Percentiles rank a stretch among this genome's conserved stretches.
Conservation (phyloP, 306 rosid species). For the Cucurbita maxima region DNA sequence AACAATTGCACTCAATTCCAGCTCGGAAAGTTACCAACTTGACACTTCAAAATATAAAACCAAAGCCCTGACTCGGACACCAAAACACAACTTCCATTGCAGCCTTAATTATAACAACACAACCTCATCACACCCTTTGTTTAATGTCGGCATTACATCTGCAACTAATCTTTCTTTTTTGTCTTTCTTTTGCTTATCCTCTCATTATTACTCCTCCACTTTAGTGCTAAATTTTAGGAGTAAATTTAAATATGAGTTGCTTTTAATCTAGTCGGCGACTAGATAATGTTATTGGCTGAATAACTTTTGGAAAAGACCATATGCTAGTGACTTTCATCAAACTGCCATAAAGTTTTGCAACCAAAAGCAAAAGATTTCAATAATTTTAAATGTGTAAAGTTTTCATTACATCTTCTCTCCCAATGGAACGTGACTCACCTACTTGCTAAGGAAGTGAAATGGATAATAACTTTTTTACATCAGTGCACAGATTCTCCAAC, state of each 20-base stretch:
- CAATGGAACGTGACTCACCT: background rate
- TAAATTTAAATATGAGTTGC: background rate
- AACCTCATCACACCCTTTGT: background rate
- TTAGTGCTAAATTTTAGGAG: background rate
- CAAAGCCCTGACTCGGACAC: background rate
- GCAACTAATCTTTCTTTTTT: background rate
- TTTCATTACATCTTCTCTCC: background rate
- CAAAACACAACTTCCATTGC: background rate
- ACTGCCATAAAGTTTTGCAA: background rate
- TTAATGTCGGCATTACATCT: background rate
- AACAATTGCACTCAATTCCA: background rate
- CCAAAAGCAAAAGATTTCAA: background rate
- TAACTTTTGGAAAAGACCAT: background rate
- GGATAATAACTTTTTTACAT: background rate
- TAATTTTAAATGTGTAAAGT: background rate
- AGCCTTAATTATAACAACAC: background rate
- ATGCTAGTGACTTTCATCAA: background rate
- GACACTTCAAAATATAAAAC: background rate
- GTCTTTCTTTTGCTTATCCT: background rate
- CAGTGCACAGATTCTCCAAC: background rate
- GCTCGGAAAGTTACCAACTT: background rate
- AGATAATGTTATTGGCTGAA: background rate
- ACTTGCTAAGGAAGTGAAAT: background rate
- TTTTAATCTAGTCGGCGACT: background rate
- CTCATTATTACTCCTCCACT: background rate